Percentiles rank a stretch among this genome's conserved stretches.
Evolutionary conservation across 441 rosid species (phyloP).

Genomic region (Erysimum pusillum): DNA sequence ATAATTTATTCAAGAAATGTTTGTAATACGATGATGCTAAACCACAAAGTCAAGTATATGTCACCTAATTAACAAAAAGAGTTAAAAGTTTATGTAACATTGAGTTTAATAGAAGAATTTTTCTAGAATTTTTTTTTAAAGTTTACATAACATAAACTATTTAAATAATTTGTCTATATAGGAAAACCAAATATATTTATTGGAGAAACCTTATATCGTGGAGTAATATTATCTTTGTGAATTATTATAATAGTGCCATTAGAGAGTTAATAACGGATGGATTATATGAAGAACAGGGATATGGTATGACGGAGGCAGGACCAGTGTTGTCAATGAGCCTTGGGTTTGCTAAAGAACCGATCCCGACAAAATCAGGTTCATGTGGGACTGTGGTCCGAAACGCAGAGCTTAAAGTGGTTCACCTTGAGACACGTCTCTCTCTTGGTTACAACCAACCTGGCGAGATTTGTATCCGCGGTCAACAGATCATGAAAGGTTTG

Average conservation of each 20-base stretch:
- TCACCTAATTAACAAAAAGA: background rate
- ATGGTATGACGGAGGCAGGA: conserved; percentile 99
- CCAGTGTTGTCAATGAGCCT: conserved; percentile 92
- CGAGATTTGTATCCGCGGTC: conserved; percentile 91
- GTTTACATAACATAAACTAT: background rate
- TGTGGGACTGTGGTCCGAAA: conserved; percentile 96
- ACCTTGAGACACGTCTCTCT: conserved; percentile 75
- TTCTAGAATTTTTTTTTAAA: background rate
- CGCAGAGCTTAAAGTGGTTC: conserved; percentile 86
- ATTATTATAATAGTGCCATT: too few relatives aligned
- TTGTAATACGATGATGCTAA: background rate
- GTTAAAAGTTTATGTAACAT: background rate
- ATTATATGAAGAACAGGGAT: conserved; percentile 57
- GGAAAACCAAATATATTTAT: background rate
- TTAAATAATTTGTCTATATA: background rate
- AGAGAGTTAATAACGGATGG: conserved; percentile 6
- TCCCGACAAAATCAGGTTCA: conserved; percentile 82
- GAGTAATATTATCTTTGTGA: background rate
- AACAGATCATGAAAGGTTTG: conserved; percentile 90
- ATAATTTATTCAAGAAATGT: background rate
- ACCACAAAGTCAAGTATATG: background rate
- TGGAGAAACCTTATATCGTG: background rate
- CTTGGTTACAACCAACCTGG: conserved; percentile 80
- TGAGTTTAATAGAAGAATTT: background rate
- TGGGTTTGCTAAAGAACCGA: conserved; percentile 84